Conservation (phyloP, 225 moss, liverwort and hornwort species). For the Climacium dendroides region DNA sequence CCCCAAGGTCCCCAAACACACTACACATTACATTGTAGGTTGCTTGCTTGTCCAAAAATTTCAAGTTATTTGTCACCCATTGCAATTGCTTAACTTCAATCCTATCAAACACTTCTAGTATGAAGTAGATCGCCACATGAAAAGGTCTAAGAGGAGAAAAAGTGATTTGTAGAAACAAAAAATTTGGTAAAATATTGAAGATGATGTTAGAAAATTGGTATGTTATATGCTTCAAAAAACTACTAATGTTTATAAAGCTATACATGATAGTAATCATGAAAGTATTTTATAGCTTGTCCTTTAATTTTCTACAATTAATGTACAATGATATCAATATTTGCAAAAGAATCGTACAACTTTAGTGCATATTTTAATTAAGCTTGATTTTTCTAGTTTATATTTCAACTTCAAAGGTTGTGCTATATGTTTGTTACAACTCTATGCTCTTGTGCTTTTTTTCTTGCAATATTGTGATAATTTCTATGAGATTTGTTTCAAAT, state of each 20-base stretch:
- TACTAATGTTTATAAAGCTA: not conserved
- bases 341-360: not conserved
- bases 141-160: no score
- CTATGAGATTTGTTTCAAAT: not conserved
- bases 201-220: not conserved
- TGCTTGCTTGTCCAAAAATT: not conserved
- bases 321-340: not conserved
- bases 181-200: not conserved
- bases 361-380: not conserved
- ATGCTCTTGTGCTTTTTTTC: not conserved
- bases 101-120: fast-evolving
- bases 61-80: not conserved
- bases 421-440: not conserved
- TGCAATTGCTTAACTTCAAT: fast-evolving
- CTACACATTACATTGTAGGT: not conserved
- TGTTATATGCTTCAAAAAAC: not conserved
- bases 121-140: not conserved
- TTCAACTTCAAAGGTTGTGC: not conserved
- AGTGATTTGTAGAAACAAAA: no score
- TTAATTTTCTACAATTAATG: not conserved
- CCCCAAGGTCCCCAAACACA: not conserved
- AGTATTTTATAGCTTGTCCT: no score
- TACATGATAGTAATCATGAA: not conserved
- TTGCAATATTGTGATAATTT: not conserved
- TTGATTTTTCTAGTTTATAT: fast-evolving